Base-by-base conservation (phyloP, 2,329 filamentous ascomycete genomes). In the Sporothrix protearum region DNA sequence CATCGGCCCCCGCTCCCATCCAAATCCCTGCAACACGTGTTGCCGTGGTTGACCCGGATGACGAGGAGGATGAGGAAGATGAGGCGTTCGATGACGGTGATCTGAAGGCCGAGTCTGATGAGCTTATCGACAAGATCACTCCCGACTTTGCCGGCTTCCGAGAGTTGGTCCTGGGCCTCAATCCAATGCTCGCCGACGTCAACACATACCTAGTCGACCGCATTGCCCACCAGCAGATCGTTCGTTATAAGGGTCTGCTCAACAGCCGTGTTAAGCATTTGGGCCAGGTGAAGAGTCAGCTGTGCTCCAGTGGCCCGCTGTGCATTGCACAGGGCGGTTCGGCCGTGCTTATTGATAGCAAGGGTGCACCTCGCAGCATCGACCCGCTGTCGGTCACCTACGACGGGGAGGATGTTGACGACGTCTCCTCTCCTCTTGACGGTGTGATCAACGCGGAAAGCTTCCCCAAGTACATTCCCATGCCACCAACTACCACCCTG, bases 391-490 rank as follows among this genome's bases (percentile, higher is more conserved):
- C 83, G 1, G 82, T 88, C 45, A 82, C 83, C 3, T 84, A 85
- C 19, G 84, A 87, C 63, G 86, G 85, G 19, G 86, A 86, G 3
- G 89, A 92, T 42, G 89, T 89, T 16, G 90, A 92, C 68, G 85
- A 86, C n/a, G 9, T 73, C 2, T 36, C 57, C 0, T 88, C 87
- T n/a, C 84, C 85, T 4, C 84, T 86, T 1, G 93, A 96, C 76
- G 90, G 89, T 1, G 85, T 87, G 3, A 88, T 94, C 63, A 89
- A 85, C 14, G 83, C 87, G 10, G 91, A 94, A 22, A 91, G 89
- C 74, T 97, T 97, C 77, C 93, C 94, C 0, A 81, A 82, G 3
- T 92, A 93, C 28, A 93, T 97, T 5, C 93, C 93, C 7, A 87
- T 93, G 80, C 94, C 94, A 6, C 93, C 93, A 1, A 91, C 93